Evolutionary conservation across 306 rosid species (phyloP), one percentile per base, ranked within the genome.

Genomic region (Vicia villosa): DNA sequence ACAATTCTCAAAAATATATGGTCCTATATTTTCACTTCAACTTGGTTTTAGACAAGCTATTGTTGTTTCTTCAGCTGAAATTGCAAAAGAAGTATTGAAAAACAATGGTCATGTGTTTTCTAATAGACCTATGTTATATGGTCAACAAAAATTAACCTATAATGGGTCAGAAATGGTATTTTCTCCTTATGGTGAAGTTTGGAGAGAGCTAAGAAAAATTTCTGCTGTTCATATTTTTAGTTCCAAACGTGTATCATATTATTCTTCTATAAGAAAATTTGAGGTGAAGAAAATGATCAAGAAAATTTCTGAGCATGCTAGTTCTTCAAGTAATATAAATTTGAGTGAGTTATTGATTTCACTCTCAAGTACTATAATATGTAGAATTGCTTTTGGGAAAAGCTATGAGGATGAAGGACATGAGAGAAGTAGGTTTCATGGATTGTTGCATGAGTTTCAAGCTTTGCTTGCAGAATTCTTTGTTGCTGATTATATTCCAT

Each of bases 141-240:
- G 76, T 3, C 21, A 74, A 8, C 42, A 60, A 2, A 80, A 51
- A 45, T 36, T 87, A 12, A 63, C 83, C 1, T 70, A 84, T 62
- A 78, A 87, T n/a, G 79, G 70, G 3, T 74, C 15, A 1, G 92
- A 82, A 28, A 2, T 84, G 0, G 42, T 38, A 0, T 82, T 84
- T 51, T 63, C 82, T 0, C 83, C 80, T 3, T 74, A 82, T 6
- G 38, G 66, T 1, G 70, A 77, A 8, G 72, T 55, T 51, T 84
- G 85, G 91, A 75, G 82, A 69, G 84, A 80, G 52, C 77, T 82
- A 0, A 42, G 82, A 20, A 82, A 84, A 52, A 41, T 75, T 4
- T 74, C 79, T 28, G 67, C 56, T 19, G 36, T 72, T 9, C 76
- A 84, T 75, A 50, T 86, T 10, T 47, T 86, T 8, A 74, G 73